Evolutionary conservation across 2,329 filamentous ascomycete species (phyloP), one percentile per base, ranked within the genome.

Genomic region (Trichoderma polysporum): DNA sequence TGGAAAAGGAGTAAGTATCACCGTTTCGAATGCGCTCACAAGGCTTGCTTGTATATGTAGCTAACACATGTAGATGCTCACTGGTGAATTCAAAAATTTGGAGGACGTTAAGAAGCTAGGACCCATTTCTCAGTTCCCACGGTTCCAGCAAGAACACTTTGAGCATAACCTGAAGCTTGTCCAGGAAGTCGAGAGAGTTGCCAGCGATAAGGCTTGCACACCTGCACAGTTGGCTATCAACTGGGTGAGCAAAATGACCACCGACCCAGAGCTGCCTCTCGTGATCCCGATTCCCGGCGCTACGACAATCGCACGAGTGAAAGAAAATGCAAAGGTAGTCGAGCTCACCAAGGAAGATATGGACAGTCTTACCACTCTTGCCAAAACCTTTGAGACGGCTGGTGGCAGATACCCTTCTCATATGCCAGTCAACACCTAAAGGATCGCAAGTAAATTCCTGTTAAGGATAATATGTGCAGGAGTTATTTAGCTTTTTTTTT

Each of bases 261-360:
- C 77, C 60, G 79, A 79, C 35, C 80, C 84, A 4, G 87, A 84
- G 19, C 79, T 86, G 78, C 85, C 85, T 10, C 75, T 73, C 10
- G 85, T 91, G 70, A 84, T 91, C 66, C 89, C 89, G 1, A 90
- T 91, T 69, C 90, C 89, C 0, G 89, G 89, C 10, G 84, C 89
- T 9, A 87, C 86, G 0, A 86, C 81, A 1, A 77, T 76, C 8
- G 80, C 78, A 17, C 81, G 88, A 17, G 81, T 91, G 2, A 71
- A 80, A n/a, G 88, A 91, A 80, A 92, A 91, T 70, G 76, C 80
- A 15, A 81, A 80, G 68, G 68, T 79, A 37, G 77, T 86, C 3
- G 77, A 80, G 0, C 76, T 89, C 27, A 82, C 77, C 1, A 79
- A 82, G 7, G 81, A 81, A 17, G 86, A 88, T 68, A 76, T 86